Percentiles rank a stretch among this genome's conserved stretches.
Evolutionary conservation across 2,329 filamentous ascomycete genomes (phyloP).

Genomic region (Talaromyces marneffei): DNA sequence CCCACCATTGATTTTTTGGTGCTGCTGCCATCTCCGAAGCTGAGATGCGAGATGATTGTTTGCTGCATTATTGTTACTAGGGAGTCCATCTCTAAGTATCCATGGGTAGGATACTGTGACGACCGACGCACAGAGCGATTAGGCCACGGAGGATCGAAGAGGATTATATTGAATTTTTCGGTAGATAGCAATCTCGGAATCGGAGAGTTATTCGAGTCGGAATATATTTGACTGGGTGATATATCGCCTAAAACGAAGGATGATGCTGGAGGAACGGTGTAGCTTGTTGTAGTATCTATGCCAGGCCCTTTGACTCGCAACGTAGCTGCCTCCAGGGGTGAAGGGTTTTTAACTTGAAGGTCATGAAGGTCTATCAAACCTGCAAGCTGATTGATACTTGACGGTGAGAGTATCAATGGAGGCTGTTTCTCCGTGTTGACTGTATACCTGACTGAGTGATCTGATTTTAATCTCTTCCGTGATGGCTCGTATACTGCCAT

Average conservation of each 20-base stretch:
- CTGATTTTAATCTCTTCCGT: neutral
- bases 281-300: constrained; percentile 14
- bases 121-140: constrained; percentile 55
- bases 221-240: constrained; percentile 17
- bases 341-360: constrained; percentile 28
- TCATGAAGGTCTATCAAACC: constrained; percentile 21
- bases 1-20: constrained; percentile 39
- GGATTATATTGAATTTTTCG: constrained; percentile 51
- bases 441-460: neutral
- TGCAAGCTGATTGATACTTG: constrained; percentile 26
- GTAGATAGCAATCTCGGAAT: constrained; percentile 23
- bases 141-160: constrained; percentile 61
- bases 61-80: constrained; percentile 34
- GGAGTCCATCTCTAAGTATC: constrained; percentile 24
- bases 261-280: constrained; percentile 46
- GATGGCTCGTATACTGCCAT: neutral
- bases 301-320: constrained; percentile 16
- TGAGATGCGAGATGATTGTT: constrained; percentile 42
- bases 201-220: neutral
- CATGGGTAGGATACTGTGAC: constrained; percentile 40
- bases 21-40: constrained; percentile 16
- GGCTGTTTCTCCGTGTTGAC: constrained; percentile 13
- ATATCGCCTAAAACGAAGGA: constrained; percentile 42
- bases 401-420: constrained; percentile 30
- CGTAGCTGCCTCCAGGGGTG: constrained; percentile 14